A percentile compares a stretch with the other conserved stretches of the same genome.
Conservation (phyloP, 163 green algal genomes). For the Chloromonas sp. region DNA sequence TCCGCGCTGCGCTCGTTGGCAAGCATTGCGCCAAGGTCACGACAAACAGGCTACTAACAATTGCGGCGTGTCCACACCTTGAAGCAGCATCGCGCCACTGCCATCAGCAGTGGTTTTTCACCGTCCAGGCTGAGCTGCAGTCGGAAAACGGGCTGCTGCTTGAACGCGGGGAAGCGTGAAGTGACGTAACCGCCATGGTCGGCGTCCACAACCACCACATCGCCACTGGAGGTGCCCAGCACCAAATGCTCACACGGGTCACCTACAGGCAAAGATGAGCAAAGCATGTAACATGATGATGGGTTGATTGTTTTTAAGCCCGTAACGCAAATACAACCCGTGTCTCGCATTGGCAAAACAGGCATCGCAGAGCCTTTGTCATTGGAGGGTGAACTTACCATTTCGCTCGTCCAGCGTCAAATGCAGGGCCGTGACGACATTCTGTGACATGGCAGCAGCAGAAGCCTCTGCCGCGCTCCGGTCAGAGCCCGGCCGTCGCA, state of each 20-base stretch:
- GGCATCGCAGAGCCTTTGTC: background rate
- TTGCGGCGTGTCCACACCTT: background rate
- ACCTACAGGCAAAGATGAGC: conserved; percentile 1
- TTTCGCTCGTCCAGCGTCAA: conserved; percentile 1
- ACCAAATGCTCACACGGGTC: conserved; percentile 16
- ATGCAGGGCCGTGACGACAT: background rate
- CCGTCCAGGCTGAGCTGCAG: background rate
- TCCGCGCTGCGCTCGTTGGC: no score
- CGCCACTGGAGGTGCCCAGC: conserved; percentile 16
- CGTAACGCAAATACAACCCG: background rate
- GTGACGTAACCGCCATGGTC: conserved; percentile 2
- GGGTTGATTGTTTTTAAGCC: background rate
- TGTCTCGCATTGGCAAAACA: background rate
- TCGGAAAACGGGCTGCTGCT: background rate
- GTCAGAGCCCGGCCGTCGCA: background rate
- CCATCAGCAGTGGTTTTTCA: background rate
- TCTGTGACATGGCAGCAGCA: background rate
- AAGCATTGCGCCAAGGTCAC: background rate
- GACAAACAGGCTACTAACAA: background rate
- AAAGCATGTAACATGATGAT: background rate
- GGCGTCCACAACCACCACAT: conserved; percentile 21
- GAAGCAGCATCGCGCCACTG: background rate
- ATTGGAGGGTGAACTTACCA: background rate
- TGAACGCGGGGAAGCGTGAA: conserved; percentile 15
- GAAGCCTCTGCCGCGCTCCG: background rate